Base-by-base conservation (phyloP, 2,329 filamentous ascomycete genomes). In the Fusarium pseudograminearum region DNA sequence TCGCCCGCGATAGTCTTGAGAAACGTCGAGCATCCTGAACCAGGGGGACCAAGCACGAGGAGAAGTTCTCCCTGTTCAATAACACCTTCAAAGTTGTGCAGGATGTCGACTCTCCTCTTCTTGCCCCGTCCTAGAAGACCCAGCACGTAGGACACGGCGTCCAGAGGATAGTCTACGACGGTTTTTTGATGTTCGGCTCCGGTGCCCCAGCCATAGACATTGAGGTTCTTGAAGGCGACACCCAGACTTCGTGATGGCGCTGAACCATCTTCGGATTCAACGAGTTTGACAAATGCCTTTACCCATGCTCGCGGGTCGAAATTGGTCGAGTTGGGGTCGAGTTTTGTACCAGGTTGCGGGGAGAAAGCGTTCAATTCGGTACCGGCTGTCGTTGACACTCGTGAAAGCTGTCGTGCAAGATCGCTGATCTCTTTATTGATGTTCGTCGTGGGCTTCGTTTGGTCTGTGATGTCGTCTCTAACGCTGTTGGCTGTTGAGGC, bases 1-100 rank as follows among this genome's bases (percentile, higher is more conserved):
- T 89, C 83, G n/a, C 84, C 84, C 0, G 81, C 81, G 20, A 89
- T 81, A 0, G 86, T 83, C 74, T 89, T 89, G 12, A 89, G 77
- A 2, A 89, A 76, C 1, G 87, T 89, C n/a, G 83, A 84, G 71
- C 86, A 88, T 18, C 87, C 87, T 38, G 76, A 77, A 2, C 80
- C 81, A 7, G 87, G 87, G 34, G 86, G 84, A 12, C 89, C 89
- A 8, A 90, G 66, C 1, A 78, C 76, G 2, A 78, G 64, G 0
- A 78, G n/a, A 48, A 78, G 28, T 46, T 78, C 75, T 0, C 76
- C 76, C 5, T 76, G 50, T 1, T 77, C 74, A 6, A 78, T 36
- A 3, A 78, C 51, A 15, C 76, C 76, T n/a, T 77, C 75, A 8
- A 78, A 78, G 8, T 73, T 50, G 2, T 64, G 66, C 6, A 78